Percentiles rank a stretch among this genome's conserved stretches.
Conservation (phyloP, 2,329 filamentous ascomycete species). For the Cadophora sp. region DNA sequence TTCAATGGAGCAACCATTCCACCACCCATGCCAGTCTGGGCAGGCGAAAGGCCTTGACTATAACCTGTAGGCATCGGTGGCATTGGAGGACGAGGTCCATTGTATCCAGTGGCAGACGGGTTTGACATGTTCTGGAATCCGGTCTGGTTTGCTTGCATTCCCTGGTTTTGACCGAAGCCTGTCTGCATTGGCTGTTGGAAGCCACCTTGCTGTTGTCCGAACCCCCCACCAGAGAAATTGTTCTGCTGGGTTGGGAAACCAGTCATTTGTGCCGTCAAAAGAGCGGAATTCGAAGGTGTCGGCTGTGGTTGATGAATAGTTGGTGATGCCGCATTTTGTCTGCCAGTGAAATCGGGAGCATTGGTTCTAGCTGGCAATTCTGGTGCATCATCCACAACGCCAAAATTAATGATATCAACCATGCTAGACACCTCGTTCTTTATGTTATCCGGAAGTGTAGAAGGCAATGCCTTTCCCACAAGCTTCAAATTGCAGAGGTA, state of each 20-base stretch:
- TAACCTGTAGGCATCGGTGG: conserved; percentile 80
- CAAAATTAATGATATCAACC: conserved; percentile 99
- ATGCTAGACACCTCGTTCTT: conserved; percentile 98
- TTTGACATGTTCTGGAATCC: conserved; percentile 72
- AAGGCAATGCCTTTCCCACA: conserved; percentile 82
- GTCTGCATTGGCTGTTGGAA: conserved; percentile 55
- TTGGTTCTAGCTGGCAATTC: conserved; percentile 64
- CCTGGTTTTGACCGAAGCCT: conserved; percentile 59
- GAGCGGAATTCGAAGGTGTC: conserved; percentile 73
- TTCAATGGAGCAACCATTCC: conserved; percentile 68
- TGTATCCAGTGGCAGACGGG: conserved; percentile 80
- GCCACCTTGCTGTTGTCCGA: conserved; percentile 49
- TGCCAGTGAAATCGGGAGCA: conserved; percentile 72
- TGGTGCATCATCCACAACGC: conserved; percentile 75
- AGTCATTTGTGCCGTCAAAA: conserved; percentile 72
- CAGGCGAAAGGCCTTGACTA: conserved; percentile 62
- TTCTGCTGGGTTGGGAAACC: conserved; percentile 64
- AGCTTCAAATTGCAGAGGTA: conserved; percentile 96
- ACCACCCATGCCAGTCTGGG: conserved; percentile 68
- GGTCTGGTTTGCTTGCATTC: conserved; percentile 72
- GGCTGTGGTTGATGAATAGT: conserved; percentile 74
- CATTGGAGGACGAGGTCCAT: conserved; percentile 79
- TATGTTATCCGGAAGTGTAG: conserved; percentile 79
- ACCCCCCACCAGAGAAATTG: conserved; percentile 48
- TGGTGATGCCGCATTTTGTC: conserved; percentile 56